Conservation (phyloP, 495 filamentous ascomycete genomes). For the Cairneyella variabilis region DNA sequence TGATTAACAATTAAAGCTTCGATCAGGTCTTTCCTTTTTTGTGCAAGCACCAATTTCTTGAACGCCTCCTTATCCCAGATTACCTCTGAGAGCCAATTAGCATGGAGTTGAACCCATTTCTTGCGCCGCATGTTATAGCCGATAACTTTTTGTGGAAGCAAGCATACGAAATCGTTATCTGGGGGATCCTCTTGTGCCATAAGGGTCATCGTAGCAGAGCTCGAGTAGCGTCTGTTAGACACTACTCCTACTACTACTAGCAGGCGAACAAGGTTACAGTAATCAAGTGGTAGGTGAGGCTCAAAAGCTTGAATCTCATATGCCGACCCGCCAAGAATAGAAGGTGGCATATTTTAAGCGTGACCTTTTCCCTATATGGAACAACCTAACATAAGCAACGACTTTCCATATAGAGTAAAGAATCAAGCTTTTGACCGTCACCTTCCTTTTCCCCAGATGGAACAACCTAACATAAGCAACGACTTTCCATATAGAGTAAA, state of each 20-base stretch:
- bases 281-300: slow-evolving; percentile 6
- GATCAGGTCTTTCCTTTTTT: slow-evolving; percentile 45
- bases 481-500: slow-evolving; percentile 6
- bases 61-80: neutral
- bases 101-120: too few relatives aligned
- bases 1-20: slow-evolving; percentile 39
- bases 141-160: too few relatives aligned
- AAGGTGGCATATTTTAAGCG: slow-evolving; percentile 8
- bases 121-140: too few relatives aligned
- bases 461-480: slow-evolving; percentile 5
- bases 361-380: neutral
- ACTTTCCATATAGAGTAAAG: slow-evolving; percentile 5
- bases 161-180: neutral
- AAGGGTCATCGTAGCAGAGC: neutral
- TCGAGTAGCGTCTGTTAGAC: neutral
- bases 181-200: neutral
- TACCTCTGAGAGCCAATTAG: neutral
- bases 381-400: slow-evolving; percentile 5
- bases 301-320: slow-evolving; percentile 14
- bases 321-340: slow-evolving; percentile 12
- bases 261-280: neutral
- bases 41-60: slow-evolving; percentile 33
- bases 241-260: neutral
- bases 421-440: slow-evolving; percentile 14
- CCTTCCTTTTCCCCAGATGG: slow-evolving; percentile 12